Evolutionary conservation across 2,329 filamentous ascomycete genomes (phyloP), one percentile per base, ranked within the genome.

Genomic region (Sclerotinia glacialis): DNA sequence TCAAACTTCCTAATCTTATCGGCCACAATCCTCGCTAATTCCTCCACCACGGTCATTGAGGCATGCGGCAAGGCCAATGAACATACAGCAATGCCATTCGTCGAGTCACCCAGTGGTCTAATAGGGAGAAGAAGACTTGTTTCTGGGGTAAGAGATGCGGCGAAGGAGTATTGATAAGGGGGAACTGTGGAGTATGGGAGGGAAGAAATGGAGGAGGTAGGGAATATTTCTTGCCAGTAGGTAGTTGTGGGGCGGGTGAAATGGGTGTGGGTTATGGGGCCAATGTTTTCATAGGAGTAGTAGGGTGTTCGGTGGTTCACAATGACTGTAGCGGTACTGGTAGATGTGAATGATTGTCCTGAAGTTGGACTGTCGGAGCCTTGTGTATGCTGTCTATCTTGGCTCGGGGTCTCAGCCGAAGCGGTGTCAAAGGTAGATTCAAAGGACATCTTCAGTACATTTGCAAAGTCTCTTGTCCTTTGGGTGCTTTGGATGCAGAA

Each of bases 141-240:
- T 2, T 62, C 21, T 4, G 46, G 16, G n/a, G 56, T 59, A 6
- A 59, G 26, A 23, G 56, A 11, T 23, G 56, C 56, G 7, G 56
- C 42, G 21, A 31, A 59, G 0, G 56, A 59, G 21, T 34, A 59
- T 46, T 59, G 56, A 47, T 59, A 47, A n/a, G 56, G 56, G 6
- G 56, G 40, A 9, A n/a, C 21, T 59, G 56, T 34, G 23, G 56
- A 34, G 18, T 59, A 59, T 11, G 56, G 28, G 42, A 59, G 56
- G 21, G 56, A 59, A 9, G 26, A 8, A 21, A 46, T 21, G n/a
- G n/a, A 46, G 1, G 18, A 23, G 11, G 56, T 59, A 3, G 56
- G 56, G n/a, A 59, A 47, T 46, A 34, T 59, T 18, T 47, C 56
- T 59, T 59, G 56, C 56, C 56, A 59, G 42, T 59, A 59, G 42